Percentiles rank a stretch among this genome's conserved stretches.
phyloP scores from a whole-genome alignment of 1,139 yeast species.

The Debaryomycetaceae sp. region DNA sequence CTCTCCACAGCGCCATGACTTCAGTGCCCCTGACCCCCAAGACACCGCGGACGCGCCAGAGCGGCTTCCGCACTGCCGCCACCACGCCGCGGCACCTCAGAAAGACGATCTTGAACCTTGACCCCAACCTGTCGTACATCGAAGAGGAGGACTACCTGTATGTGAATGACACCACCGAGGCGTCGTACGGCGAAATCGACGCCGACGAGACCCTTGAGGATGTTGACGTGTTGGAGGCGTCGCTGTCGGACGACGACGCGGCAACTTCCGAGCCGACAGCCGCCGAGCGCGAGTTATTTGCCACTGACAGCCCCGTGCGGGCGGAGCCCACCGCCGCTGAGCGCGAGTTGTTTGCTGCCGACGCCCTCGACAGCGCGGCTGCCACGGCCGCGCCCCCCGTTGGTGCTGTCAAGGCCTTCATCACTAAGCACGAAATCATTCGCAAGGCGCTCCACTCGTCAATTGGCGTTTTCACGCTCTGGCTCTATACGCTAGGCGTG shows the following conservation, averaged over 20 bases:
- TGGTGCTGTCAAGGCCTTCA: conserved; percentile 28
- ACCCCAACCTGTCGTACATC: conserved; percentile 28
- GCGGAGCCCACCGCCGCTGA: background rate
- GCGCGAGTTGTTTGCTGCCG: conserved; percentile 1
- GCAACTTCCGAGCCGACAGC: conserved; percentile 6
- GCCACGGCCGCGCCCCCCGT: too few relatives aligned
- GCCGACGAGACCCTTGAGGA: conserved; percentile 13
- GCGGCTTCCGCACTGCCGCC: conserved; percentile 1
- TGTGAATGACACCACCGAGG: conserved; percentile 22
- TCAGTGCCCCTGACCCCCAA: conserved; percentile 7
- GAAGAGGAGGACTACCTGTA: conserved; percentile 39
- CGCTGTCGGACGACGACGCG: conserved; percentile 8
- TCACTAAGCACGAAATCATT: conserved; percentile 81
- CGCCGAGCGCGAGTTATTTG: conserved; percentile 7
- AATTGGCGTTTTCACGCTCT: conserved; percentile 76
- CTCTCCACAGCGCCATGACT: too few relatives aligned
- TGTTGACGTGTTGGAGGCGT: conserved; percentile 5
- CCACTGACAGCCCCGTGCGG: background rate
- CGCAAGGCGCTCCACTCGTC: conserved; percentile 84
- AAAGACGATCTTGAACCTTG: conserved; percentile 23
- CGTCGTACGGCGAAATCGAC: conserved; percentile 16
- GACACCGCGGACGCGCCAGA: conserved; percentile 2
- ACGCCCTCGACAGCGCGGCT: background rate
- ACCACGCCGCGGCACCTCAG: conserved; percentile 6
- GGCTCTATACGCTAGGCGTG: conserved; percentile 62